phyloP scores from a whole-genome alignment of 202 grass and related monocot genomes.

The Setaria italica region DNA sequence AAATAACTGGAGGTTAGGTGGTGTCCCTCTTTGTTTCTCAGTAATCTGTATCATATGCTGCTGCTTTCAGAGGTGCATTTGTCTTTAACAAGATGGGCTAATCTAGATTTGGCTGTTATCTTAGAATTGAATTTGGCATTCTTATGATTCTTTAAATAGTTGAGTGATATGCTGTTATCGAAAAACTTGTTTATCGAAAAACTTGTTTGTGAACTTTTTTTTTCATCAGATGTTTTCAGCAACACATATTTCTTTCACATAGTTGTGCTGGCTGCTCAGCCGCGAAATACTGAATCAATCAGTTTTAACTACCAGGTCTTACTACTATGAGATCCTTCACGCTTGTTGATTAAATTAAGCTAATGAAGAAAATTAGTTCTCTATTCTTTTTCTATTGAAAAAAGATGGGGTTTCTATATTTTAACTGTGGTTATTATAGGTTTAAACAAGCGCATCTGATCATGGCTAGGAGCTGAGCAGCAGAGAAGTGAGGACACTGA shows the following conservation, averaged over 20 bases:
- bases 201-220: not conserved
- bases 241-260: not conserved
- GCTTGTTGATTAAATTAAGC: conserved; percentile 9
- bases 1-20: not conserved
- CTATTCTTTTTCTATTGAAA: not conserved
- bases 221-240: not conserved
- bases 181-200: not conserved
- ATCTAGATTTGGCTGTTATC: not conserved
- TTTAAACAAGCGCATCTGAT: conserved; percentile 99
- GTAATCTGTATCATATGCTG: not conserved
- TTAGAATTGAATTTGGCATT: not conserved
- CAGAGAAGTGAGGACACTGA: conserved; percentile 48
- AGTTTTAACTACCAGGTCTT: conserved; percentile 1
- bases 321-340: conserved; percentile 1
- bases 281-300: not conserved
- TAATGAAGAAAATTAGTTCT: not conserved
- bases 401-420: conserved; percentile 46
- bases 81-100: not conserved
- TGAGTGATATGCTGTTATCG: no score
- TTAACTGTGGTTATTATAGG: conserved; percentile 82
- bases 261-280: not conserved
- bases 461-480: conserved; percentile 56
- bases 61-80: not conserved
- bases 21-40: not conserved
- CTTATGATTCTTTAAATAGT: not conserved